These are phyloP conservation scores for Begonia peltatifolia DNA, from an alignment of 306 rosid species.

Conservation along the genomic window DNA sequence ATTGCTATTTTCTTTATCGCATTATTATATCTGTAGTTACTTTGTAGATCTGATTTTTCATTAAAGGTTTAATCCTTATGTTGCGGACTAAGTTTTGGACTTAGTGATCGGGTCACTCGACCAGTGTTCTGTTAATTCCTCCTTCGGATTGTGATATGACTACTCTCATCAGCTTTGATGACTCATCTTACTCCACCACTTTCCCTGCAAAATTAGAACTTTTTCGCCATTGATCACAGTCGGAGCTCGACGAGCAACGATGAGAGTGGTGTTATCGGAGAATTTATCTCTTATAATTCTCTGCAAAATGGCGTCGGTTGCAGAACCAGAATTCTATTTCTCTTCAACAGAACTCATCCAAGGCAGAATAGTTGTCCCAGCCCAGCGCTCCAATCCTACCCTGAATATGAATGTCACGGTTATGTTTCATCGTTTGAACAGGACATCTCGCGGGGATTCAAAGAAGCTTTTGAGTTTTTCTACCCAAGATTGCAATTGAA, in stretches of 20 bases:
- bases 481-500: conserved; percentile 78
- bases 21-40: too few relatives aligned
- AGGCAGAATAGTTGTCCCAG: conserved; percentile 55
- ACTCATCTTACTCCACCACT: too few relatives aligned
- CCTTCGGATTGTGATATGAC: too few relatives aligned
- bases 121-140: too few relatives aligned
- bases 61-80: too few relatives aligned
- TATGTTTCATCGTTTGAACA: conserved; percentile 24
- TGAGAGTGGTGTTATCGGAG: conserved; percentile 48
- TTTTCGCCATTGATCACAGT: conserved; percentile 61
- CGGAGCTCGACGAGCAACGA: conserved; percentile 63
- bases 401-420: too few relatives aligned
- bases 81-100: too few relatives aligned
- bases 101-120: too few relatives aligned
- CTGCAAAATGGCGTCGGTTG: conserved; percentile 59
- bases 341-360: conserved; percentile 59
- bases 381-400: conserved; percentile 60
- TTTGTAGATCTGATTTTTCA: too few relatives aligned
- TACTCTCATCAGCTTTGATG: too few relatives aligned
- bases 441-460: conserved; percentile 28
- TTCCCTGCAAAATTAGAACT: conserved; percentile 22
- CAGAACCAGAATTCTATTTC: conserved; percentile 49
- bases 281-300: conserved; percentile 52
- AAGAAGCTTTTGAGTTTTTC: conserved; percentile 37
- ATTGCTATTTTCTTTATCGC: too few relatives aligned